Evolutionary conservation across 495 filamentous ascomycete genomes (phyloP).

Genomic region (Lasiosphaeria miniovina): DNA sequence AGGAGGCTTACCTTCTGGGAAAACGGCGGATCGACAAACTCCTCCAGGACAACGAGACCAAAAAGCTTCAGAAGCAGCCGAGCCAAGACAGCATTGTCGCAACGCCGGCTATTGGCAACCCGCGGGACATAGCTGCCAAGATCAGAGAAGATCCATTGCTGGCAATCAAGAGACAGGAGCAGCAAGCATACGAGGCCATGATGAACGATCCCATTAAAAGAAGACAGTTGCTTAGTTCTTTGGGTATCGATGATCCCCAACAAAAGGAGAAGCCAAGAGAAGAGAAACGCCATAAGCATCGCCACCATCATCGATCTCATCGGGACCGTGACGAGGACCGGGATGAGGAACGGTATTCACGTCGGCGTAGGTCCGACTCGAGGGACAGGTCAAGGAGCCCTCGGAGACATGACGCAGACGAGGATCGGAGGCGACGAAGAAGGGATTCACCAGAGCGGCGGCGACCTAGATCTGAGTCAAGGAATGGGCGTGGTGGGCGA

Average conservation of each 20-base stretch:
- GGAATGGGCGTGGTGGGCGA: slow-evolving; percentile 29
- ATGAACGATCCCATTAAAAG: slow-evolving; percentile 79
- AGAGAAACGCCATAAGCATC: slow-evolving; percentile 50
- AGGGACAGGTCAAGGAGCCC: slow-evolving; percentile 37
- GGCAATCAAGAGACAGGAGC: slow-evolving; percentile 88
- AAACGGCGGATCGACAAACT: slow-evolving; percentile 87
- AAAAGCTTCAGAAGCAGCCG: slow-evolving; percentile 80
- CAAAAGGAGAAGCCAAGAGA: slow-evolving; percentile 39
- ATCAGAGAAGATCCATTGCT: slow-evolving; percentile 85
- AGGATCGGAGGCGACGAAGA: slow-evolving; percentile 29
- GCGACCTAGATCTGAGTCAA: slow-evolving; percentile 25
- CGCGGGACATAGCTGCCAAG: slow-evolving; percentile 76
- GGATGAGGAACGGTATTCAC: slow-evolving; percentile 31
- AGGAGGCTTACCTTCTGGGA: slow-evolving; percentile 88
- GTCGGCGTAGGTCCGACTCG: slow-evolving; percentile 39
- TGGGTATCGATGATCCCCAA: slow-evolving; percentile 50
- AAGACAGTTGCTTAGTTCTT: slow-evolving; percentile 62
- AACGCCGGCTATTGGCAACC: slow-evolving; percentile 55
- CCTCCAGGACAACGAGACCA: slow-evolving; percentile 77
- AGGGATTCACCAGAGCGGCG: slow-evolving; percentile 31
- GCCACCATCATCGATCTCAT: slow-evolving; percentile 48
- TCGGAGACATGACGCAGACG: slow-evolving; percentile 30
- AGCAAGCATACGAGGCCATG: slow-evolving; percentile 82
- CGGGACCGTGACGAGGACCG: slow-evolving; percentile 29
- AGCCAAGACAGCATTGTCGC: slow-evolving; percentile 61